Evolutionary conservation across 768 basidiomycete species (phyloP).

Genomic region (Steccherinum ochraceum): DNA sequence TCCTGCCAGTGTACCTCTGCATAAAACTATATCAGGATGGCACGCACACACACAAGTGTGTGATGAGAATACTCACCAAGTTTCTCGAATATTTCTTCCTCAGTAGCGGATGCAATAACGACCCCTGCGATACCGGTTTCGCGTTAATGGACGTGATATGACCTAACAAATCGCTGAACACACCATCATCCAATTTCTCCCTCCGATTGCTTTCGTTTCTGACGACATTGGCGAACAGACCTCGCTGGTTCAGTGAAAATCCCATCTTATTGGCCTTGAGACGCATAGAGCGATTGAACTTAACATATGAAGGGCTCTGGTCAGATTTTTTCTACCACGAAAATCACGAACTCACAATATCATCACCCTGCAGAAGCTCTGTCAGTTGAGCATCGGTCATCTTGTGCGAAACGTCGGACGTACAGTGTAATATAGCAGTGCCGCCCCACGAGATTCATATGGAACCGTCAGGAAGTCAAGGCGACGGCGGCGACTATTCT

Average conservation of each 20-base stretch:
- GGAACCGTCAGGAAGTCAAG: conserved; percentile 88
- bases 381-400: no score
- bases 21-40: no score
- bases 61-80: conserved; percentile 38
- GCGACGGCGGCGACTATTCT: conserved; percentile 48
- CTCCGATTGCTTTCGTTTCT: conserved; percentile 59
- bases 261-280: conserved; percentile 77
- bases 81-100: conserved; percentile 79
- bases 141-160: not conserved
- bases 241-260: conserved; percentile 84
- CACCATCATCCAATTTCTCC: conserved; percentile 58
- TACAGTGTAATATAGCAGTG: conserved; percentile 88
- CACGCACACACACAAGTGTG: no score
- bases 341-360: conserved; percentile 74
- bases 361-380: conserved; percentile 69
- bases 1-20: conserved; percentile 74
- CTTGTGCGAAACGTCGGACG: conserved; percentile 15
- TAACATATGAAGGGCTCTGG: no score
- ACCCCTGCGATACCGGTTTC: no score
- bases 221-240: conserved; percentile 66
- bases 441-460: conserved; percentile 73
- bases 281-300: conserved; percentile 91
- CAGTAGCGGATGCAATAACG: conserved; percentile 75
- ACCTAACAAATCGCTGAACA: conserved; percentile 14
- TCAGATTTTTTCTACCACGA: no score